Evolutionary conservation across 2,329 filamentous ascomycete genomes (phyloP).

Genomic region (Hansfordia pulvinata): DNA sequence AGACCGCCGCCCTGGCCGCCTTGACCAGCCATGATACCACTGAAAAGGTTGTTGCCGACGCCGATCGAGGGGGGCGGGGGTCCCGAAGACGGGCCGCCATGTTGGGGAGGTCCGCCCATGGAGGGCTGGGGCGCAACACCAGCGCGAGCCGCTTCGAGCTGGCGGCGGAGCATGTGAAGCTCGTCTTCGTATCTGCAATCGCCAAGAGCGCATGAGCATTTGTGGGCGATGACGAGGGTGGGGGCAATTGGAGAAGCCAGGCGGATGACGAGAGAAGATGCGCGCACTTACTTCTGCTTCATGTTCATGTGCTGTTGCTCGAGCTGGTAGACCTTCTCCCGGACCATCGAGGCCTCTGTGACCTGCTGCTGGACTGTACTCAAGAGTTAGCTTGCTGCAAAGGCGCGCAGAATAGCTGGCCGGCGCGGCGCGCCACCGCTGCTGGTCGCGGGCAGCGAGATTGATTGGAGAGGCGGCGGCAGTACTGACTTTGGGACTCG

Average conservation of each 20-base stretch:
- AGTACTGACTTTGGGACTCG: slow-evolving; percentile 78
- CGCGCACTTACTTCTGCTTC: slow-evolving; percentile 71
- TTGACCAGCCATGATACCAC: slow-evolving; percentile 87
- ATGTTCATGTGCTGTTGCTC: slow-evolving; percentile 81
- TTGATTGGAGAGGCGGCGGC: neutral
- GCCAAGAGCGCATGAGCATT: slow-evolving; percentile 5
- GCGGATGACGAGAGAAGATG: too few species aligned
- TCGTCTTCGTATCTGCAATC: slow-evolving; percentile 77
- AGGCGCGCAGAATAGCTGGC: slow-evolving; percentile 2
- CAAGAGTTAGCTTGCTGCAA: slow-evolving; percentile 12
- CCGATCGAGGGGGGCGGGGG: slow-evolving; percentile 83
- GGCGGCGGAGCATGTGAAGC: slow-evolving; percentile 70
- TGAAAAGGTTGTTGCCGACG: slow-evolving; percentile 85
- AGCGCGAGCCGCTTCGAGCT: slow-evolving; percentile 66
- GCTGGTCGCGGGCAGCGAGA: slow-evolving; percentile 1
- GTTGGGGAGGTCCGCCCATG: slow-evolving; percentile 58
- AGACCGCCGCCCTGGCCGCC: slow-evolving; percentile 73
- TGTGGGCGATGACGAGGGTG: too few species aligned
- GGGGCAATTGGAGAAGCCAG: too few species aligned
- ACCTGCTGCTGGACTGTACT: slow-evolving; percentile 78
- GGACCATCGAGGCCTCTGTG: slow-evolving; percentile 87
- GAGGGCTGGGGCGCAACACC: slow-evolving; percentile 35
- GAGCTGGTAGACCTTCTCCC: slow-evolving; percentile 84
- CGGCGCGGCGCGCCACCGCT: slow-evolving; percentile 1
- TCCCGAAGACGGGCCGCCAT: slow-evolving; percentile 52